Evolutionary conservation across 106 monocot species (phyloP).

Genomic region (Hemerocallis citrina): DNA sequence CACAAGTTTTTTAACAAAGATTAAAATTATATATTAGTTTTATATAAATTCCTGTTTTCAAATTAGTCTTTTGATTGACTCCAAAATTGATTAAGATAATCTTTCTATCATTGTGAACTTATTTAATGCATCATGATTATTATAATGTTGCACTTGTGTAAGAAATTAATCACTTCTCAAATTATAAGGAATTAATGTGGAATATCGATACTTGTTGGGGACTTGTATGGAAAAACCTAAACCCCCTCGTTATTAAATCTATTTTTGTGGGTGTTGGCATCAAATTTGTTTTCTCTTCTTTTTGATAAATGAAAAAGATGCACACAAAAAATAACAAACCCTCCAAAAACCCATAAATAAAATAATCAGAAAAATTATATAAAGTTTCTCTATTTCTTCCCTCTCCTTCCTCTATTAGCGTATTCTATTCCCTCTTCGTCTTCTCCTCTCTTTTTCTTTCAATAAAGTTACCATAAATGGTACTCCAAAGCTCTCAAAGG

Average conservation of each 20-base stretch:
- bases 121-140: too few relatives aligned
- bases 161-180: too few relatives aligned
- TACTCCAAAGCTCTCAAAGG: slow-evolving; percentile 11
- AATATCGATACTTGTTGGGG: too few relatives aligned
- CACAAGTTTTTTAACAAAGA: neutral
- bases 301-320: slow-evolving; percentile 5
- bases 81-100: too few relatives aligned
- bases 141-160: too few relatives aligned
- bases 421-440: neutral
- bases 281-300: neutral
- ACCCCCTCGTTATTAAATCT: too few relatives aligned
- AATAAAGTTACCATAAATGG: too few relatives aligned
- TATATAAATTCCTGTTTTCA: neutral
- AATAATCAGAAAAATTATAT: slow-evolving; percentile 2
- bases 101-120: too few relatives aligned
- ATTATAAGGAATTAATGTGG: too few relatives aligned
- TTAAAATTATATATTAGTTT: neutral
- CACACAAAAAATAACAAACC: slow-evolving; percentile 13
- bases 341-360: slow-evolving; percentile 1
- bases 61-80: too few relatives aligned
- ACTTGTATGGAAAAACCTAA: too few relatives aligned
- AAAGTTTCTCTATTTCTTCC: neutral
- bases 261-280: too few relatives aligned
- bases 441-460: neutral
- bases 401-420: neutral